Evolutionary conservation across 164 flowering plant species (phyloP).

Genomic region (Nymphaea colorata): DNA sequence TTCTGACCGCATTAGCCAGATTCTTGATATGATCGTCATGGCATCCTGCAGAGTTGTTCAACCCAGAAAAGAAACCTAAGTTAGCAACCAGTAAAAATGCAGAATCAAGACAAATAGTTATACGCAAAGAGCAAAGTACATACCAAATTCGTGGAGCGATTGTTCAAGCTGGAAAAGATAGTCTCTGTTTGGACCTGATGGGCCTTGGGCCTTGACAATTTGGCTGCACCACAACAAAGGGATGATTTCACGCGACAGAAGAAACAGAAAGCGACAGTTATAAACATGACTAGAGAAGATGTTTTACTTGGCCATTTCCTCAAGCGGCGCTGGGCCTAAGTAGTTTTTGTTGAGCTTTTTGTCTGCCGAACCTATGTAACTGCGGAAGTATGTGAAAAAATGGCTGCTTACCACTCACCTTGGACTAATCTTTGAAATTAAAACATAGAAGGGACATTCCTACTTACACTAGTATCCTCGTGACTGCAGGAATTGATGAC

Average conservation of each 20-base stretch:
- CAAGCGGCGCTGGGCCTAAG: constrained; percentile 80
- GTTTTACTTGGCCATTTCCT: constrained; percentile 75
- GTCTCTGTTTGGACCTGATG: constrained; percentile 95
- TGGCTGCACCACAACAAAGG: constrained; percentile 37
- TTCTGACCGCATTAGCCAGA: constrained; percentile 60
- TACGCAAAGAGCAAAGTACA: constrained; percentile 1
- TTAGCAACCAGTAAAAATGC: not conserved
- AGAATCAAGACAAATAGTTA: not conserved
- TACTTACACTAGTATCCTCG: constrained; percentile 82
- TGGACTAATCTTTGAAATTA: not conserved
- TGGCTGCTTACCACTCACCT: not conserved
- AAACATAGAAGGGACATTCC: not conserved
- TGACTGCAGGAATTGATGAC: constrained; percentile 43
- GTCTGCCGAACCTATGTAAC: constrained; percentile 82
- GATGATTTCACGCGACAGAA: not conserved
- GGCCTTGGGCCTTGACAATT: constrained; percentile 74
- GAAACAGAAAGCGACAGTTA: not conserved
- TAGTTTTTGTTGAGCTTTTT: constrained; percentile 58
- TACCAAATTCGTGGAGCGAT: constrained; percentile 61
- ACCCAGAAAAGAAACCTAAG: not conserved
- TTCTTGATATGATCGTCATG: constrained; percentile 70
- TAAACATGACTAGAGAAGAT: not conserved
- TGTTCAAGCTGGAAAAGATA: constrained; percentile 79
- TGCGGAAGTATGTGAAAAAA: constrained; percentile 7
- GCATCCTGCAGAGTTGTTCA: constrained; percentile 32